A percentile compares a stretch with the other conserved stretches of the same genome.
These are phyloP conservation scores for Didymella keratinophila DNA, from an alignment of 2,329 filamentous ascomycete genomes.

Conservation along the genomic window DNA sequence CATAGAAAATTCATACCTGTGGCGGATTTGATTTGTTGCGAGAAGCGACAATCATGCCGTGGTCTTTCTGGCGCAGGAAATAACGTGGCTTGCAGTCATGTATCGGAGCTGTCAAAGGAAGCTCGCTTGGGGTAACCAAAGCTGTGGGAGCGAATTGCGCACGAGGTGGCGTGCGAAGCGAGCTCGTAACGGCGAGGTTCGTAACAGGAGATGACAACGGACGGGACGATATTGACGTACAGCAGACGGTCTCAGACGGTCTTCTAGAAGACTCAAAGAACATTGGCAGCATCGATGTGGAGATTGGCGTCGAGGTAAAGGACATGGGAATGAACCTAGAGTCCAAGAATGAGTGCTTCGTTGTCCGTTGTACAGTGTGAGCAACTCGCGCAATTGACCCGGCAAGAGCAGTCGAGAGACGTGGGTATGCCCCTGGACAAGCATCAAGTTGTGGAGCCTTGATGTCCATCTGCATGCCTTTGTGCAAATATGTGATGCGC, in stretches of 20 bases:
- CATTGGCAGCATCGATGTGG: slow-evolving; percentile 12
- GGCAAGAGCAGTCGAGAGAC: neutral
- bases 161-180: neutral
- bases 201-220: slow-evolving; percentile 3
- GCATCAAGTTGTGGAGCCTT: neutral
- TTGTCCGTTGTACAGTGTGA: neutral
- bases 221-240: slow-evolving; percentile 9
- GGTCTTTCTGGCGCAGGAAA: neutral
- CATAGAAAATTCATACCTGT: neutral
- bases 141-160: neutral
- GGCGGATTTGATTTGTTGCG: neutral
- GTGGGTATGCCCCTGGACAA: neutral
- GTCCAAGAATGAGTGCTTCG: neutral
- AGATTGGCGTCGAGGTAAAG: slow-evolving; percentile 1
- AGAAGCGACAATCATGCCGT: neutral
- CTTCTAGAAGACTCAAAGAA: slow-evolving; percentile 15
- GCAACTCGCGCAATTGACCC: neutral
- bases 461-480: neutral
- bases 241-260: slow-evolving; percentile 3
- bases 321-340: neutral
- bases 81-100: neutral
- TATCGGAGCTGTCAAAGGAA: neutral
- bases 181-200: slow-evolving; percentile 4
- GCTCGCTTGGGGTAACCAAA: neutral
- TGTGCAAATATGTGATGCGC: neutral